Evolutionary conservation across 176 grass and related monocot genomes (phyloP), one percentile per base, ranked within the genome.

Genomic region (Aegilops longissima): DNA sequence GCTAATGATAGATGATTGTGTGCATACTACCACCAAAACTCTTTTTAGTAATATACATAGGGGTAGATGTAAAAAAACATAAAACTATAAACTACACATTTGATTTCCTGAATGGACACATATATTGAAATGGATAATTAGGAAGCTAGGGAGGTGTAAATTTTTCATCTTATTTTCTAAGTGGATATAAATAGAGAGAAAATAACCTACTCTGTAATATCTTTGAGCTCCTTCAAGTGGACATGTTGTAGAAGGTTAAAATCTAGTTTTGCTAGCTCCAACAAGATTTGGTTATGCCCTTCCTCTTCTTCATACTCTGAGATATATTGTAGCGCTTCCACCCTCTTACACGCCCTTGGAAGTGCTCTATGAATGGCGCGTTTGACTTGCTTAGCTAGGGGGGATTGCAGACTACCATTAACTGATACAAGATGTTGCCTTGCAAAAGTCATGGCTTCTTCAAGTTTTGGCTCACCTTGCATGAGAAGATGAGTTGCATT

Each of bases 351-450:
- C 3, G 61, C 76, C 77, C n/a, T 74, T 74, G 76, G 68, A 0
- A 89, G 12, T 45, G 88, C 69, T 58, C 76, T 35, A 4, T 47
- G 18, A 79, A 89, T 76, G 12, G 77, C 88, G 1, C 70, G 88
- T 0, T 5, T 1, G 2, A 89, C 77, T 81, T 89, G 82, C 12
- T 89, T 9, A 4, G 14, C 61, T 2, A 89, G 8, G 12, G 67
- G 82, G 9, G 2, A 59, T 18, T 76, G 12, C 3, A 80, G 59
- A 9, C 12, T 75, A 40, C 16, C 12, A 7, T 4, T 17, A 36
- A 47, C 25, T 27, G 0, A 13, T 58, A 81, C 45, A 1, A 89
- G 24, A 33, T 61, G 69, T 0, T 25, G 56, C 16, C 59, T 44
- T 66, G 69, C 6, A 59, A 81, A 81, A 36, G 0, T 1, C 8